phyloP scores from a whole-genome alignment of 2,329 filamentous ascomycete species.

The Phaeophleospora eucalypticola region DNA sequence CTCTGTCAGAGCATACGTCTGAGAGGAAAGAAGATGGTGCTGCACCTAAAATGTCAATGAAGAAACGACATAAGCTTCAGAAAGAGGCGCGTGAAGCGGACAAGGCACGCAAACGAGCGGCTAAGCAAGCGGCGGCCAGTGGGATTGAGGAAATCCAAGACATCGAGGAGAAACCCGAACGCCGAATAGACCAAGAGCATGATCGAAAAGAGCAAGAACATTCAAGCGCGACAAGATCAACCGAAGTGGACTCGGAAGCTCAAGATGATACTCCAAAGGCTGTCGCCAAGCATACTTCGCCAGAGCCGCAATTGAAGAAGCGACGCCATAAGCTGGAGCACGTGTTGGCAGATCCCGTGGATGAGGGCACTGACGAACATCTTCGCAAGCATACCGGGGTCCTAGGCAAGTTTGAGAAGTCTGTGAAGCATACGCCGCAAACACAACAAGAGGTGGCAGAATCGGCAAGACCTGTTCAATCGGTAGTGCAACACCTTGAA shows the following conservation, averaged over 20 bases:
- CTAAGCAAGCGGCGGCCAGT: conserved; percentile 33
- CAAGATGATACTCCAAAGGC: background rate
- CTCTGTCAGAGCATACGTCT: conserved; percentile 2
- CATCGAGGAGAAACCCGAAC: too few relatives aligned
- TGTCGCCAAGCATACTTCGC: background rate
- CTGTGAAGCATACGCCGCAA: conserved; percentile 9
- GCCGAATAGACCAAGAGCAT: too few relatives aligned
- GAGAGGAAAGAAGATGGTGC: conserved; percentile 22
- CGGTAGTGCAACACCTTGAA: conserved; percentile 56
- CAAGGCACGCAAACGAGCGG: conserved; percentile 20
- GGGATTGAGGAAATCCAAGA: background rate
- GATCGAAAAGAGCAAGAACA: background rate
- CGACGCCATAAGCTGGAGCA: conserved; percentile 42
- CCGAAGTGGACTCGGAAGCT: background rate
- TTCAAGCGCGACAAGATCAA: background rate
- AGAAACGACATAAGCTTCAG: conserved; percentile 34
- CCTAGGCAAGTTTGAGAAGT: conserved; percentile 45
- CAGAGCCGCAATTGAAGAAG: conserved; percentile 41
- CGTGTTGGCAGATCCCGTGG: conserved; percentile 19
- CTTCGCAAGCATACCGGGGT: conserved; percentile 34
- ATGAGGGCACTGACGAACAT: conserved; percentile 29
- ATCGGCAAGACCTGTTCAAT: conserved; percentile 17
- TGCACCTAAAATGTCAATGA: conserved; percentile 25
- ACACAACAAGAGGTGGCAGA: conserved; percentile 17
- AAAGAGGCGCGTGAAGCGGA: conserved; percentile 31